A percentile compares a stretch with the other conserved stretches of the same genome.
phyloP scores from a whole-genome alignment of 495 filamentous ascomycete species.

The Gamarada debralockiae region DNA sequence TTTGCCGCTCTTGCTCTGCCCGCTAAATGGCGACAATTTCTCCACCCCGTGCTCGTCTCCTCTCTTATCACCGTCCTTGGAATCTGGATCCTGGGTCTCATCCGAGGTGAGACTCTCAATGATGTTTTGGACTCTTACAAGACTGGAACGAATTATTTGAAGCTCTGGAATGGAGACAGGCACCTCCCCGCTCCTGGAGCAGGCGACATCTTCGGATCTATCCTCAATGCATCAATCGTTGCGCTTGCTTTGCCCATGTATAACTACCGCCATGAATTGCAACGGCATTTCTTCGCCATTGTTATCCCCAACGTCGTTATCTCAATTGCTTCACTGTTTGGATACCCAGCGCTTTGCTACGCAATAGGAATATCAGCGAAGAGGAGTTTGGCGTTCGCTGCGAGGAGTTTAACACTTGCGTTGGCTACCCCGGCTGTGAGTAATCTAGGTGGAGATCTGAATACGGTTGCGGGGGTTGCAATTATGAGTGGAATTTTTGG shows the following conservation, averaged over 20 bases:
- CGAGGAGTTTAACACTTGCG: constrained; percentile 48
- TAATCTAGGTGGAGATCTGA: constrained; percentile 49
- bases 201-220: constrained; percentile 43
- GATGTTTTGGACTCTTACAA: constrained; percentile 36
- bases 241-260: constrained; percentile 52
- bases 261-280: constrained; percentile 44
- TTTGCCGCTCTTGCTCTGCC: constrained; percentile 43
- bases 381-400: constrained; percentile 45
- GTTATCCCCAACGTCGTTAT: constrained; percentile 42
- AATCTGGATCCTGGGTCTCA: constrained; percentile 43
- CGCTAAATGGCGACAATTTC: constrained; percentile 33
- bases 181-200: constrained; percentile 36
- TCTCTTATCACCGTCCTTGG: constrained; percentile 40
- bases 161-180: constrained; percentile 34
- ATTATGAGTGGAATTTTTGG: constrained; percentile 52
- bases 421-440: constrained; percentile 43
- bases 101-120: constrained; percentile 26
- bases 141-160: constrained; percentile 40
- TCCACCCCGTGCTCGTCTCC: constrained; percentile 49
- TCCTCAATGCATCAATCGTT: constrained; percentile 50
- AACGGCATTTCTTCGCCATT: constrained; percentile 43
- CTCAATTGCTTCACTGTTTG: constrained; percentile 43
- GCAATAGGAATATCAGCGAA: constrained; percentile 41
- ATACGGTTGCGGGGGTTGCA: constrained; percentile 44
- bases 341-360: constrained; percentile 44